phyloP scores from a whole-genome alignment of 1,284 basidiomycete species.

The Ustilago loliicola region DNA sequence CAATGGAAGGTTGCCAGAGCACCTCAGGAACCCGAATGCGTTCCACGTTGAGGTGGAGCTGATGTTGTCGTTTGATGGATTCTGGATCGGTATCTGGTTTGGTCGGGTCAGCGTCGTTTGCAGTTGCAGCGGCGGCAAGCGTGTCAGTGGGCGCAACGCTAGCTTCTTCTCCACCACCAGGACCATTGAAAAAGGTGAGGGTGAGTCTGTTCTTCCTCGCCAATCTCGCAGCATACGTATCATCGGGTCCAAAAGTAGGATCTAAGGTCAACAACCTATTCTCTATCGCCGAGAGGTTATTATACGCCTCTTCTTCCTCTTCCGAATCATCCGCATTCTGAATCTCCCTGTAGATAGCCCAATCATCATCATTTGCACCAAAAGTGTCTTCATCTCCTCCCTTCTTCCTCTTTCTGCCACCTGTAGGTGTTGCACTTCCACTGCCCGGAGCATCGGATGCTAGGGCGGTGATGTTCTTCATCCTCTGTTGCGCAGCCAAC shows the following conservation, averaged over 20 bases:
- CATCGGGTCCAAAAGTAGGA: conserved; percentile 82
- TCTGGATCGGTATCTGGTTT: conserved; percentile 65
- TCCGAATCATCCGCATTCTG: conserved; percentile 88
- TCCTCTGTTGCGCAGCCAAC: conserved; percentile 92
- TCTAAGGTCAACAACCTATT: conserved; percentile 85
- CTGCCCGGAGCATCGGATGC: conserved; percentile 76
- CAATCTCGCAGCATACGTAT: conserved; percentile 84
- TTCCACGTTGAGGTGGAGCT: conserved; percentile 93
- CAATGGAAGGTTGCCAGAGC: conserved; percentile 92
- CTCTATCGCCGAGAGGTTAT: conserved; percentile 82
- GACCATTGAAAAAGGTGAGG: conserved; percentile 80
- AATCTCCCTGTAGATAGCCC: conserved; percentile 98
- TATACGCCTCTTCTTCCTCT: conserved; percentile 92
- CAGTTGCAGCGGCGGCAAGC: not conserved
- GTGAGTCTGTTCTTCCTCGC: conserved; percentile 85
- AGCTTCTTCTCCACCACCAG: conserved; percentile 53
- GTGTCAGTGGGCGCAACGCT: conserved; percentile 20
- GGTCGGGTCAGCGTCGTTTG: conserved; percentile 73
- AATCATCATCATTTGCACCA: conserved; percentile 94
- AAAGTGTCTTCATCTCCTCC: conserved; percentile 84
- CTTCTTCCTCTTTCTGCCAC: conserved; percentile 53
- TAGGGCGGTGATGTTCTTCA: conserved; percentile 95
- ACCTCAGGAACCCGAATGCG: conserved; percentile 92
- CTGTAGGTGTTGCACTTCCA: conserved; percentile 42
- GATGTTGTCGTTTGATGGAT: conserved; percentile 76